Percentiles rank a stretch among this genome's conserved stretches.
These are phyloP conservation scores for Fusarium sp. DNA, from an alignment of 2,329 filamentous ascomycete genomes.

Conservation along the genomic window DNA sequence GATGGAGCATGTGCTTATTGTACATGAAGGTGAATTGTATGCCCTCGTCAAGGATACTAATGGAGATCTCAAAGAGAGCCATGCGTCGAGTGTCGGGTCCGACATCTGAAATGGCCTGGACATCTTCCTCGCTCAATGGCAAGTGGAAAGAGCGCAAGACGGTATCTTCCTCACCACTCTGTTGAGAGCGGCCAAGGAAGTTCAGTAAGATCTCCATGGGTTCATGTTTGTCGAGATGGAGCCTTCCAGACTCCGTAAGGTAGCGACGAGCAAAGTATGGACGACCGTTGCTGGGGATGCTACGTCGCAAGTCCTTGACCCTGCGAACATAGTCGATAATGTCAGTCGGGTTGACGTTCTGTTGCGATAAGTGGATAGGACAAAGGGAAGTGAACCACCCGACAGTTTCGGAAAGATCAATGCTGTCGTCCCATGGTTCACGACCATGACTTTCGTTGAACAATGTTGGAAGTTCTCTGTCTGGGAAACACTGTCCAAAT, in stretches of 20 bases:
- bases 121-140: slow-evolving; percentile 5
- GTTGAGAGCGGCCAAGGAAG: slow-evolving; percentile 25
- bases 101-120: slow-evolving; percentile 16
- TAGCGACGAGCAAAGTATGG: slow-evolving; percentile 30
- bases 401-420: slow-evolving; percentile 55
- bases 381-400: slow-evolving; percentile 61
- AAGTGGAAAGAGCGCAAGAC: slow-evolving; percentile 5
- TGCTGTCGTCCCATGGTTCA: slow-evolving; percentile 49
- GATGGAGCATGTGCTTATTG: slow-evolving; percentile 27
- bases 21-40: slow-evolving; percentile 21
- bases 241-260: not conserved
- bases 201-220: slow-evolving; percentile 32
- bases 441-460: slow-evolving; percentile 58
- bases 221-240: not conserved
- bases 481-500: slow-evolving; percentile 50
- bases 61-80: slow-evolving; percentile 41
- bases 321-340: slow-evolving; percentile 14
- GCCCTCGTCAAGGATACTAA: slow-evolving; percentile 1
- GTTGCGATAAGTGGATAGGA: slow-evolving; percentile 45
- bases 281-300: slow-evolving; percentile 23
- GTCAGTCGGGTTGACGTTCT: not conserved
- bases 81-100: slow-evolving; percentile 10
- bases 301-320: slow-evolving; percentile 26
- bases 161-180: not conserved
- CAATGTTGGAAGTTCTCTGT: slow-evolving; percentile 51